Conservation (phyloP, 306 rosid genomes). For the Malus fusca region DNA sequence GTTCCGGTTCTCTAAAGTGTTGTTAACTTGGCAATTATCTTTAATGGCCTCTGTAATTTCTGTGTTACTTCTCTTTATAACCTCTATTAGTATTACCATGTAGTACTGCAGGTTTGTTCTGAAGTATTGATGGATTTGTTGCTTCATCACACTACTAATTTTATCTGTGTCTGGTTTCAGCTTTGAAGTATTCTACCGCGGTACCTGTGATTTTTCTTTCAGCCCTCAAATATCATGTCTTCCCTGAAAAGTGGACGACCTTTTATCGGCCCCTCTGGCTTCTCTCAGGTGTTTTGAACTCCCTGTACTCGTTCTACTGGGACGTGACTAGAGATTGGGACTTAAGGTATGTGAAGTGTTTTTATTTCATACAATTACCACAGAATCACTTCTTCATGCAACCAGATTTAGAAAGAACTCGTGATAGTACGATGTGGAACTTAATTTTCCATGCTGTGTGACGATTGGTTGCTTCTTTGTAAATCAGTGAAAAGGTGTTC, state of each 20-base stretch:
- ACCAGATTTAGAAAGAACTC: not conserved
- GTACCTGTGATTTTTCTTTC: conserved; percentile 93
- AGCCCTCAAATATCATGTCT: conserved; percentile 88
- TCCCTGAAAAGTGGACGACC: conserved; percentile 73
- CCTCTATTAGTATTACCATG: not conserved
- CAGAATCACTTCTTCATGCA: not conserved
- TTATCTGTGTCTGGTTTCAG: conserved; percentile 58
- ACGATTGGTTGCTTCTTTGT: not conserved
- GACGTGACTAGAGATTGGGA: conserved; percentile 98
- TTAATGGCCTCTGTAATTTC: not conserved
- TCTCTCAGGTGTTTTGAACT: conserved; percentile 78
- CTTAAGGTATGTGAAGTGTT: conserved; percentile 56
- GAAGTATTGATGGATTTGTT: not conserved
- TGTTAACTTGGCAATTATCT: not conserved
- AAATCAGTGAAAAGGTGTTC: not conserved
- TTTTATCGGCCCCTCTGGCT: conserved; percentile 98
- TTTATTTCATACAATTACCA: conserved; percentile 3
- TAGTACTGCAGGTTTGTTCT: not conserved
- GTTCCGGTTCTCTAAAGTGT: not conserved
- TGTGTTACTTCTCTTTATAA: not conserved
- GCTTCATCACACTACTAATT: conserved; percentile 14
- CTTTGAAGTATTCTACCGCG: conserved; percentile 88
- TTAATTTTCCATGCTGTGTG: not conserved
- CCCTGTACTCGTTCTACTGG: conserved; percentile 96
- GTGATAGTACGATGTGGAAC: not conserved